phyloP scores from a whole-genome alignment of 768 basidiomycete species.

The Piloderma croceum region DNA sequence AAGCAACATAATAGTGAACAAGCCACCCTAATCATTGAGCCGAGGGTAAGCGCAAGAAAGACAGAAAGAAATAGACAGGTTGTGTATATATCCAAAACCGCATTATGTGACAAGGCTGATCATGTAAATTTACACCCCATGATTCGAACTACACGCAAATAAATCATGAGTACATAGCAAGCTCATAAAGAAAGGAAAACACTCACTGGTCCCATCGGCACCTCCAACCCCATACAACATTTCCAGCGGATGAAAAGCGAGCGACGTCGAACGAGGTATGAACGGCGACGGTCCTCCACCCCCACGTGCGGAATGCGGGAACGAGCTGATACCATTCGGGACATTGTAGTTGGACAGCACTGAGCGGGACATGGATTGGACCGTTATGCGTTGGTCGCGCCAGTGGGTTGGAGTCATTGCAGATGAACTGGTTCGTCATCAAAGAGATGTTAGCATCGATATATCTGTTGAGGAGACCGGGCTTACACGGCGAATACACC shows the following conservation, averaged over 20 bases:
- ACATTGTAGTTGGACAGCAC: constrained; percentile 43
- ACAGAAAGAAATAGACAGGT: too few species aligned
- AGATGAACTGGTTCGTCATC: constrained; percentile 49
- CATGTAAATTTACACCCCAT: constrained; percentile 50
- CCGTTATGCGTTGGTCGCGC: constrained; percentile 57
- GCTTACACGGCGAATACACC: constrained; percentile 84
- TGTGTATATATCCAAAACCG: too few species aligned
- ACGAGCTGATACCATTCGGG: constrained; percentile 48
- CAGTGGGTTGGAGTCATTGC: constrained; percentile 53
- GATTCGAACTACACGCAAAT: constrained; percentile 39
- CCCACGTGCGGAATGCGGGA: too few species aligned
- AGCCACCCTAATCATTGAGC: too few species aligned
- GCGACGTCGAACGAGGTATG: constrained; percentile 56
- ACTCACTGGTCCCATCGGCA: constrained; percentile 55
- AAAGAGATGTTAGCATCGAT: too few species aligned
- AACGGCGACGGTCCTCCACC: constrained; percentile 51
- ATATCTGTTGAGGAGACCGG: too few species aligned
- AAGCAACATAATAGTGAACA: too few species aligned
- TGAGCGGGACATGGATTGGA: constrained; percentile 49
- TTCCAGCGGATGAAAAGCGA: constrained; percentile 80
- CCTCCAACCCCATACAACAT: constrained; percentile 77
- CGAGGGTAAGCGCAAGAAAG: too few species aligned
- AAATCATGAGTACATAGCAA: neutral
- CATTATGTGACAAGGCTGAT: too few species aligned
- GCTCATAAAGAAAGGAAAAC: neutral